Conservation (phyloP, 2,329 filamentous ascomycete species). For the Colletotrichum acutatum region DNA sequence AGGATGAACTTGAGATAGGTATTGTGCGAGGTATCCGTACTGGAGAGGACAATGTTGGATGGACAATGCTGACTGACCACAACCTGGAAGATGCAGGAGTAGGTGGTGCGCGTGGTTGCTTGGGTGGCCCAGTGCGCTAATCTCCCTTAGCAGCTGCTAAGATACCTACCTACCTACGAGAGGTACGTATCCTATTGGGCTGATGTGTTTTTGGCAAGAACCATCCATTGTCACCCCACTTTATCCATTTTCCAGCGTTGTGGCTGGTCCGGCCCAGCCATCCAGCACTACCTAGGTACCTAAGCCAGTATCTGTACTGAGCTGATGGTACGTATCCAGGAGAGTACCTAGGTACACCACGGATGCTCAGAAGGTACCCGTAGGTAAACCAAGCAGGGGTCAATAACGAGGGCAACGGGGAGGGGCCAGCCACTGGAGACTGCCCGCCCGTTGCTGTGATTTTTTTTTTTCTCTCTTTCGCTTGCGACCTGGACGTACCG, state of each 20-base stretch:
- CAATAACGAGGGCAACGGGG: conserved; percentile 21
- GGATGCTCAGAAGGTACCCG: too few species aligned
- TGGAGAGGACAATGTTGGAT: not conserved
- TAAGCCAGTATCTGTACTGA: not conserved
- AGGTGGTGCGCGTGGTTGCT: conserved; percentile 21
- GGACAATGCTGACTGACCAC: not conserved
- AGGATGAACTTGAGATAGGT: not conserved
- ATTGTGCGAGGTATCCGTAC: not conserved
- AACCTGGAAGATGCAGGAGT: not conserved
- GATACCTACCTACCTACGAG: not conserved
- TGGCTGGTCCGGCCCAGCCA: conserved; percentile 22
- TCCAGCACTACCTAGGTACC: not conserved
- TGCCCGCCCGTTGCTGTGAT: not conserved
- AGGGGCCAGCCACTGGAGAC: conserved; percentile 4
- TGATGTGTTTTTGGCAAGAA: not conserved
- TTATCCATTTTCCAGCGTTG: not conserved
- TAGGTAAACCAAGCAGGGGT: not conserved
- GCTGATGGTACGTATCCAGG: not conserved
- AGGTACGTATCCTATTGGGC: conserved; percentile 11
- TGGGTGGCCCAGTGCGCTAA: conserved; percentile 18
- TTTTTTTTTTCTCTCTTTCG: not conserved
- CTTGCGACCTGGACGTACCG: conserved; percentile 36
- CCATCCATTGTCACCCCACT: not conserved
- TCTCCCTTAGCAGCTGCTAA: not conserved
- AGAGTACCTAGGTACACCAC: not conserved